Base-by-base conservation (phyloP, 1,284 basidiomycete genomes). In the Apiotrichum laibachii region DNA sequence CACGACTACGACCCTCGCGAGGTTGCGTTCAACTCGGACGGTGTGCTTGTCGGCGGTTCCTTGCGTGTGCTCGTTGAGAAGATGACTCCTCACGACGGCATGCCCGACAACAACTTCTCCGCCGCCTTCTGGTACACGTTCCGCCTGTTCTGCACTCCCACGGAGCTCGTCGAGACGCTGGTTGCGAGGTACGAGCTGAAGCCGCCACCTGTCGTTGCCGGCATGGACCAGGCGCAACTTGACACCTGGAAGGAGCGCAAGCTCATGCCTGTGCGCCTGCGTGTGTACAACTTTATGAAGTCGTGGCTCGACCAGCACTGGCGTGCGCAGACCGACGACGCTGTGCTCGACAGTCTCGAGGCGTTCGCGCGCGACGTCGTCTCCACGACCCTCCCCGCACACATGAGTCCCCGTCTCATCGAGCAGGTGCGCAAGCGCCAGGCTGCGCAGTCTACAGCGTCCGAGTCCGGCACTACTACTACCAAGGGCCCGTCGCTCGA, bases 101-200 rank as follows among this genome's bases (percentile, higher is more conserved):
- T 79, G 59, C 89, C 90, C 35, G 93, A 98, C 68, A 82, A 87
- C 18, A 85, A 85, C 0, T 93, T 97, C 72, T 84, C 87, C 26
- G 85, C 87, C 1, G 88, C 94, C 18, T 98, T 99, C 81, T 95
- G 94, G 82, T 81, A 94, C 71, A 96, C 93, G 1, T 99, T 99
- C 82, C 85, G 95, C n/a, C 79, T 97, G 63, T 98, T 97, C 78
- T 86, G 89, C 1, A 85, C 87, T 0, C 89, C 95, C 0, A 59
- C 78, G 9, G 87, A 89, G 59, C 84, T 99, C 34, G 83, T 90
- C 1, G 84, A 88, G 12, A 82, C 86, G 0, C 80, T 98, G 56
- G 86, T 93, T 58, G 78, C 82, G 40, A 87, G 95, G 16, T 99
- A 90, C 78, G 88, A 93, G 70, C 80, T 93, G 54, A 72, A 66